Evolutionary conservation across 169 alveolate species (phyloP).

Genomic region (Plasmodium coatneyi): DNA sequence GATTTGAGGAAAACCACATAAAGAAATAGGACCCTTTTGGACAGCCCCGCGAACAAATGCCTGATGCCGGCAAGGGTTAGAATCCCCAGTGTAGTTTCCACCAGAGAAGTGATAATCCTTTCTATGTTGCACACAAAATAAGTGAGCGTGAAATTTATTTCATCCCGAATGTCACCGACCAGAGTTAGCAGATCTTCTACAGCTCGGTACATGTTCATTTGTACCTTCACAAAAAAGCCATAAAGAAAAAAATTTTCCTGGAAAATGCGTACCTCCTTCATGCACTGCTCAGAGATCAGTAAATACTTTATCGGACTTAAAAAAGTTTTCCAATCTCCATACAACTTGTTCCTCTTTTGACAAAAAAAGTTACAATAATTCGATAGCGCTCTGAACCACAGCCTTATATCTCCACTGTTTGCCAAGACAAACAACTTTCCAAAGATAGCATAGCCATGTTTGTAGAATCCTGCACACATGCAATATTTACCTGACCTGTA

Average conservation of each 20-base stretch:
- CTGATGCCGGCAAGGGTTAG: slow-evolving; percentile 22
- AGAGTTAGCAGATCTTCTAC: slow-evolving; percentile 41
- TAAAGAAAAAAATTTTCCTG: slow-evolving; percentile 45
- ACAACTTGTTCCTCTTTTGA: slow-evolving; percentile 12
- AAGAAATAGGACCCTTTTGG: slow-evolving; percentile 42
- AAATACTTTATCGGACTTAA: slow-evolving; percentile 24
- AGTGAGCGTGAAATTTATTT: slow-evolving; percentile 60
- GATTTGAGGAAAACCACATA: slow-evolving; percentile 32
- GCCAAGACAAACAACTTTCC: slow-evolving; percentile 9
- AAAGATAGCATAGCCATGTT: slow-evolving; percentile 43
- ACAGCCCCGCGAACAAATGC: slow-evolving; percentile 19
- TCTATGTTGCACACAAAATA: slow-evolving; percentile 54
- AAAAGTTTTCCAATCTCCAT: background rate
- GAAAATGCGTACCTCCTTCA: slow-evolving; percentile 23
- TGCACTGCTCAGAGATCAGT: slow-evolving; percentile 41
- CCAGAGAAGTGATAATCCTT: slow-evolving; percentile 24
- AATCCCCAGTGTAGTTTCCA: slow-evolving; percentile 12
- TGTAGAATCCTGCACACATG: slow-evolving; percentile 46
- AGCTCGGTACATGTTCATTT: slow-evolving; percentile 35
- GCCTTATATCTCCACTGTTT: slow-evolving; percentile 30
- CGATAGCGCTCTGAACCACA: slow-evolving; percentile 35
- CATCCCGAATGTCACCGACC: slow-evolving; percentile 56
- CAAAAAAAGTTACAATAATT: slow-evolving; percentile 49
- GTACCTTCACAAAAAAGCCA: slow-evolving; percentile 34
- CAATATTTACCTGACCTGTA: slow-evolving; percentile 52